Conservation (phyloP, 2,329 filamentous ascomycete species). For the Elsinoe batatas region DNA sequence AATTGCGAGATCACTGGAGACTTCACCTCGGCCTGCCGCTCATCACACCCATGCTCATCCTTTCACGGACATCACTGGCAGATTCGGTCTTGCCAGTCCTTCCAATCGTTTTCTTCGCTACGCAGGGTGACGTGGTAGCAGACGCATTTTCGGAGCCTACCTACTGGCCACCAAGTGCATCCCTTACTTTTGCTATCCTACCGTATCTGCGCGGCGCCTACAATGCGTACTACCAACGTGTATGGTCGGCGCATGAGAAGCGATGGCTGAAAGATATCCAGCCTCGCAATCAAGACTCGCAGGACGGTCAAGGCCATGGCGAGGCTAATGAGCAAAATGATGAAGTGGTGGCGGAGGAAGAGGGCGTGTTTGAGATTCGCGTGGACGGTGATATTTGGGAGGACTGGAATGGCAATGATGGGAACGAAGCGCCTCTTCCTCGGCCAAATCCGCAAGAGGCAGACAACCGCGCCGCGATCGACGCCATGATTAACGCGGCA, state of each 20-base stretch:
- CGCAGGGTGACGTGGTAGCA: conserved; percentile 37
- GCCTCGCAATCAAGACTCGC: conserved; percentile 32
- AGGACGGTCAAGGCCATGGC: conserved; percentile 16
- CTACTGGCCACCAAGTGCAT: conserved; percentile 57
- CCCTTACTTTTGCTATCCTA: conserved; percentile 54
- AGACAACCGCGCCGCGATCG: conserved; percentile 8
- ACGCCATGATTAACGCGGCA: conserved; percentile 5
- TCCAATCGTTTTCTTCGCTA: conserved; percentile 52
- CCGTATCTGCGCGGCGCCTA: conserved; percentile 58
- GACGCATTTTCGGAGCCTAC: conserved; percentile 37
- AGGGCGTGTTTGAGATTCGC: conserved; percentile 27
- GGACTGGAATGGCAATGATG: conserved; percentile 32
- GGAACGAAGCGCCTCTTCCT: conserved; percentile 26
- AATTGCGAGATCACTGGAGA: conserved; percentile 33
- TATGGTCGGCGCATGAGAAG: conserved; percentile 49
- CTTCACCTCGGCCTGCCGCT: conserved; percentile 53
- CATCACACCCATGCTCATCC: conserved; percentile 57
- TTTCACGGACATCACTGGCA: conserved; percentile 55
- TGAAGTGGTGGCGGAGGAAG: conserved; percentile 18
- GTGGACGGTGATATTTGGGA: conserved; percentile 34
- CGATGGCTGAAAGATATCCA: conserved; percentile 55
- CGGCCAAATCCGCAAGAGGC: conserved; percentile 21
- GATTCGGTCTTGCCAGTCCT: conserved; percentile 55
- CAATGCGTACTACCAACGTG: conserved; percentile 49
- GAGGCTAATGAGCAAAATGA: conserved; percentile 15